phyloP scores from a whole-genome alignment of 352 stramenopile species.

The Phytopythium vexans region DNA sequence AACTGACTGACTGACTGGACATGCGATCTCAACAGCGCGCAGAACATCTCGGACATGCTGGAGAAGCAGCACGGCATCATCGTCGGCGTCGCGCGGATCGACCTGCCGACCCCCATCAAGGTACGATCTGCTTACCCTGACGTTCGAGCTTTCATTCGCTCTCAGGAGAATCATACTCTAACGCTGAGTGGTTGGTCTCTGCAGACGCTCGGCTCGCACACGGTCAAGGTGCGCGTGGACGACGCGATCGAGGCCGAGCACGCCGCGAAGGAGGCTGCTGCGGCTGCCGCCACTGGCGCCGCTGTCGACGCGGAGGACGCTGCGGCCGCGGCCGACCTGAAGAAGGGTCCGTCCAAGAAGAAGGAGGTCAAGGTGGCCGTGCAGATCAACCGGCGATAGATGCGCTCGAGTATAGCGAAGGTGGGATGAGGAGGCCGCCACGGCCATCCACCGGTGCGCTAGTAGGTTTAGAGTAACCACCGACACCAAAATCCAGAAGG shows the following conservation, averaged over 20 bases:
- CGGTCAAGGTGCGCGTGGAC: constrained; percentile 81
- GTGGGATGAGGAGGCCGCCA: too few species aligned
- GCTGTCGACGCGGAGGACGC: constrained; percentile 20
- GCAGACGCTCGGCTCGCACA: constrained; percentile 72
- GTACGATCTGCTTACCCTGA: constrained; percentile 5
- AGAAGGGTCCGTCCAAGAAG: constrained; percentile 69
- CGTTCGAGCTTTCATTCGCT: not conserved
- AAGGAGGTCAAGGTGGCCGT: constrained; percentile 68
- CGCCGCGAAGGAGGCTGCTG: constrained; percentile 26
- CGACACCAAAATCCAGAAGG: too few species aligned
- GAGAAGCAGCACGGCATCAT: constrained; percentile 83
- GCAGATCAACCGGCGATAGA: constrained; percentile 63
- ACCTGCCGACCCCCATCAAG: constrained; percentile 73
- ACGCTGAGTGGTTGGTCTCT: not conserved
- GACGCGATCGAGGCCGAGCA: constrained; percentile 73
- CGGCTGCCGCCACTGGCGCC: constrained; percentile 8
- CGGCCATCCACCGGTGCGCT: too few species aligned
- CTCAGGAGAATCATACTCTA: not conserved
- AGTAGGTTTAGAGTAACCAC: too few species aligned
- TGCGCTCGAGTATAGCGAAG: too few species aligned
- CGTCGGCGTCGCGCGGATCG: constrained; percentile 73
- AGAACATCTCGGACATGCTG: constrained; percentile 85
- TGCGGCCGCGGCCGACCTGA: constrained; percentile 14
- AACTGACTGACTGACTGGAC: not conserved
- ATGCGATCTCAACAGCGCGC: constrained; percentile 25